phyloP scores from a whole-genome alignment of 495 filamentous ascomycete genomes.

The Penicillium mononematosum region DNA sequence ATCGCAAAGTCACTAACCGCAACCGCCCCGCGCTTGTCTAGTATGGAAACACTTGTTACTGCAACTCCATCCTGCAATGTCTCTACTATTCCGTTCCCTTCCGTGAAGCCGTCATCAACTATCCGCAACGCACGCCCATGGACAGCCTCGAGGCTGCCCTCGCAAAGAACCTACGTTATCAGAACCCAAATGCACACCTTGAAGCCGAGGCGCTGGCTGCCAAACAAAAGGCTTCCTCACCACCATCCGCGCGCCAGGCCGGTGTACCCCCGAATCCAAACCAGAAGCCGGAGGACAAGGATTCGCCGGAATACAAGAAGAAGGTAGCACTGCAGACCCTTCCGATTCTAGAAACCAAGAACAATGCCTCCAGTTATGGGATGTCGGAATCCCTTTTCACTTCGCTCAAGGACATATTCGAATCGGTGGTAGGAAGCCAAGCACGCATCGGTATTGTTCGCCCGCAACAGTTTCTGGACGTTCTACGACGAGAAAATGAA shows the following conservation, averaged over 20 bases:
- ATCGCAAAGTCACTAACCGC: background rate
- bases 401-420: slow-evolving; percentile 92
- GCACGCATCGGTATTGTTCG: slow-evolving; percentile 88
- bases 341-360: slow-evolving; percentile 77
- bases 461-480: slow-evolving; percentile 89
- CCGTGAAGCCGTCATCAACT: slow-evolving; percentile 91
- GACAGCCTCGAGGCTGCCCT: slow-evolving; percentile 52
- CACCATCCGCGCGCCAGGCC: slow-evolving; percentile 43
- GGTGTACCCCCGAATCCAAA: slow-evolving; percentile 51
- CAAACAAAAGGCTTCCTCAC: slow-evolving; percentile 41
- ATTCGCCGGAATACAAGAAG: slow-evolving; percentile 95
- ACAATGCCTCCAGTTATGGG: slow-evolving; percentile 76
- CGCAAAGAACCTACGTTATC: slow-evolving; percentile 46
- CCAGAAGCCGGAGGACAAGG: slow-evolving; percentile 75
- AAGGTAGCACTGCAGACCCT: slow-evolving; percentile 86
- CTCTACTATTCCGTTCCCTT: slow-evolving; percentile 94
- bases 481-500: slow-evolving; percentile 89
- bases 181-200: slow-evolving; percentile 40
- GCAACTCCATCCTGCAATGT: slow-evolving; percentile 96
- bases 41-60: slow-evolving; percentile 99
- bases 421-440: slow-evolving; percentile 77
- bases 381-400: slow-evolving; percentile 96
- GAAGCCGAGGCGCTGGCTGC: slow-evolving; percentile 46
- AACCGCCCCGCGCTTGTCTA: slow-evolving; percentile 31
- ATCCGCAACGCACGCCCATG: slow-evolving; percentile 65